Evolutionary conservation across 2,329 filamentous ascomycete genomes (phyloP).

Genomic region (Trichoderma cornu-damae): DNA sequence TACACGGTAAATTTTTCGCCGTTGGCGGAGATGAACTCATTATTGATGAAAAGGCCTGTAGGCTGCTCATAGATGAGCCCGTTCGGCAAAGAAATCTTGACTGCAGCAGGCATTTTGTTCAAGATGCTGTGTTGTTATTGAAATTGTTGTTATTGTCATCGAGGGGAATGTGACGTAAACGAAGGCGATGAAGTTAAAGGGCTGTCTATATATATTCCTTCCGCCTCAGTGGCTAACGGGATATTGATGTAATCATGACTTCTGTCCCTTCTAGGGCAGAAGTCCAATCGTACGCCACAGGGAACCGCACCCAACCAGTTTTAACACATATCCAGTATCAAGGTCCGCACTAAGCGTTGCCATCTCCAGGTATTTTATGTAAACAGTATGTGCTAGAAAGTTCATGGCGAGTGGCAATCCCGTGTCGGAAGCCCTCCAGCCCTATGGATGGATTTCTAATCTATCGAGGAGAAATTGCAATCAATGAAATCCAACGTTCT

Average conservation of each 20-base stretch:
- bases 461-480: too few relatives aligned
- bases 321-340: background rate
- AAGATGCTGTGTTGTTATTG: background rate
- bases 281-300: background rate
- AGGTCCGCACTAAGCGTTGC: background rate
- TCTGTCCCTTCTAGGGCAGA: background rate
- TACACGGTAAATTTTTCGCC: constrained; percentile 14
- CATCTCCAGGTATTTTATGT: background rate
- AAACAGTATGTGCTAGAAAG: background rate
- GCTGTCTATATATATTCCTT: background rate
- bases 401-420: background rate
- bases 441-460: background rate
- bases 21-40: constrained; percentile 10
- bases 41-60: constrained; percentile 13
- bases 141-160: background rate
- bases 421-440: background rate
- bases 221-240: background rate
- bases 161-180: background rate
- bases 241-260: constrained; percentile 10
- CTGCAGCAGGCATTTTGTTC: constrained; percentile 2
- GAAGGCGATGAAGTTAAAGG: background rate
- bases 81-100: constrained; percentile 22
- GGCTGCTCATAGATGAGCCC: constrained; percentile 11
- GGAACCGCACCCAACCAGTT: background rate
- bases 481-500: background rate